Conservation (phyloP, 148 eudicot species). For the Rhododendron ovatum region DNA sequence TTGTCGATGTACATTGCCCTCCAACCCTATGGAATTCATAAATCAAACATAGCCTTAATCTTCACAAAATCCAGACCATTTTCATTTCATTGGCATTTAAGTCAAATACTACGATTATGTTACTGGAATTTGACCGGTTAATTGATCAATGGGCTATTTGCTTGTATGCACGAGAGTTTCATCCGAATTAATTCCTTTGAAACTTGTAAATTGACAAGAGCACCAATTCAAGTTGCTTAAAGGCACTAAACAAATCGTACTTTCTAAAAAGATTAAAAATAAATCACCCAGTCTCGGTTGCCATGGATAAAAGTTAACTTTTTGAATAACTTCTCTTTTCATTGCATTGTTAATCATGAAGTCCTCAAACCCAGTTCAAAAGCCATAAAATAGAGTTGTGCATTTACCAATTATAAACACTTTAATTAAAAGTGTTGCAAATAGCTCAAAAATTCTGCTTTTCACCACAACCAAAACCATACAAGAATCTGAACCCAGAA, state of each 20-base stretch:
- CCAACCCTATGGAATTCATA: constrained; percentile 48
- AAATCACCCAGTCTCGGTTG: neutral
- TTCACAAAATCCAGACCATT: neutral
- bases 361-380: neutral
- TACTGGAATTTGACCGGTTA: neutral
- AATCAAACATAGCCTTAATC: neutral
- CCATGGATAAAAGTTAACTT: neutral
- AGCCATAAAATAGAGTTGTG: neutral
- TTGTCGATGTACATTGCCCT: constrained; percentile 45
- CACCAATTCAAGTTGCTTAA: neutral
- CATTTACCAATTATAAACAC: neutral
- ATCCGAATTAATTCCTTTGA: neutral
- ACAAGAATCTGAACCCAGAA: neutral
- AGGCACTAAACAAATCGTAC: neutral
- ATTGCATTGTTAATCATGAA: neutral
- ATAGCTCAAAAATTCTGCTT: neutral
- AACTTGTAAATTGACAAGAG: neutral
- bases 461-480: neutral
- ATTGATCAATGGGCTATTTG: neutral
- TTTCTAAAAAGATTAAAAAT: neutral
- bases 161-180: neutral
- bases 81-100: neutral
- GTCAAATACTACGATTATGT: neutral
- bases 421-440: neutral
- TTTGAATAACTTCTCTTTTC: neutral